Conservation (phyloP, 108 stramenopile genomes). For the Chaetoceros muelleri region DNA sequence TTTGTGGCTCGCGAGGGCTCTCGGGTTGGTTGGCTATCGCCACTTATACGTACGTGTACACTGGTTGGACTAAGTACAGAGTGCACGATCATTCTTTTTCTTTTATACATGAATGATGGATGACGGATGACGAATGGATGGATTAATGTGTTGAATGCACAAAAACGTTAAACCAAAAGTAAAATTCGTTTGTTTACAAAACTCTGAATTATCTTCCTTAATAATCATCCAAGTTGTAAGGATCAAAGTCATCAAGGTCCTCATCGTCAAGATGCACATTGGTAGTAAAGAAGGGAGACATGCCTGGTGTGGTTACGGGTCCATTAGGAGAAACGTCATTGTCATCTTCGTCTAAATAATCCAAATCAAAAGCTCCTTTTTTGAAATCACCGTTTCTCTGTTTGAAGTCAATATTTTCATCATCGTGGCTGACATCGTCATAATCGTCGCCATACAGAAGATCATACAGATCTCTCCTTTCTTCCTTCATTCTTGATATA, state of each 20-base stretch:
- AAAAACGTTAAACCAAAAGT: no score
- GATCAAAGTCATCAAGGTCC: constrained; percentile 66
- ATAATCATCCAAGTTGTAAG: constrained; percentile 56
- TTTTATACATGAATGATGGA: no score
- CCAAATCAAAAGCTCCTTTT: not conserved
- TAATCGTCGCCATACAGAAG: constrained; percentile 70
- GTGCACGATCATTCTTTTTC: no score
- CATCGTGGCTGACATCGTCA: not conserved
- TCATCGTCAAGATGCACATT: constrained; percentile 31
- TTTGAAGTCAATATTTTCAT: not conserved
- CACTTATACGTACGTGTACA: no score
- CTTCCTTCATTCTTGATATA: constrained; percentile 50
- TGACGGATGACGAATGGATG: no score
- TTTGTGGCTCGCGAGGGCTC: no score
- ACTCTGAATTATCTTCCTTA: no score
- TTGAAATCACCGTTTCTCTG: not conserved
- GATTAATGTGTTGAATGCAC: no score
- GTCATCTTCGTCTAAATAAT: constrained; percentile 13
- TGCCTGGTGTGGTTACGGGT: not conserved
- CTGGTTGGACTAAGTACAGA: no score
- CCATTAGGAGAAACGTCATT: constrained; percentile 1
- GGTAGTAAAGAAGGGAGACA: constrained; percentile 4
- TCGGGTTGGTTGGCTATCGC: no score
- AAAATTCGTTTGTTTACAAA: no score
- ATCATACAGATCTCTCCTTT: constrained; percentile 74